Evolutionary conservation across 2,329 filamentous ascomycete species (phyloP), one percentile per base, ranked within the genome.

Genomic region (Aspergillus thermomutatus): DNA sequence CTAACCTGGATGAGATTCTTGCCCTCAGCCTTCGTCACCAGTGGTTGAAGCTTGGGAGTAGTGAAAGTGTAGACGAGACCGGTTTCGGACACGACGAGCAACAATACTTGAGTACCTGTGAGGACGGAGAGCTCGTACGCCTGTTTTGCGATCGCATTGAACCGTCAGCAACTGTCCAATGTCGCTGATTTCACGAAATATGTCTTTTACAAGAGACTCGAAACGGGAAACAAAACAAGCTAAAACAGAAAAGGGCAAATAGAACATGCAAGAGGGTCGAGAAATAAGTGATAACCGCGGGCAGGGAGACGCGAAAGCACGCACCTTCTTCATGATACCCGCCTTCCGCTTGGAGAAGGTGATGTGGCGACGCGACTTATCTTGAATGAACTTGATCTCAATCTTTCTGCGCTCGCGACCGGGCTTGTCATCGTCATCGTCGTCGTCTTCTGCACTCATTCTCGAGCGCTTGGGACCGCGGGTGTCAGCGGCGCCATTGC

Each of bases 291-390:
- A 52, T 17, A 21, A 45, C 41, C 34, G 52, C 49, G 54, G 47
- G 49, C 56, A 51, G 55, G 50, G 49, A 54, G 49, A 66, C 60
- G 66, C 64, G 62, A 58, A 58, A 52, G 51, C 48, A 67, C 87
- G 67, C 75, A 97, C 94, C 92, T 97, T 97, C 85, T 99, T 97
- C 94, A 99, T 97, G 78, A 99, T 97, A 69, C 94, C 94, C 55
- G 94, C 94, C 83, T 99, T 99, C 77, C 94, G 91, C 87, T 99
- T 99, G 68, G 93, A 97, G 78, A 99, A 97, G 71, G 94, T 97
- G 75, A 97, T 99, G 82, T 99, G 94, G 62, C 94, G 90, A 80
- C 94, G 92, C 80, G 93, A 97, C 83, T 99, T 99, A 80, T 99
- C 94, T 79, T 92, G 93, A 78, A 99, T 99, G 81, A 99, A 99